Evolutionary conservation across 2,329 filamentous ascomycete genomes (phyloP).

Genomic region (Ceratocystis destructans): DNA sequence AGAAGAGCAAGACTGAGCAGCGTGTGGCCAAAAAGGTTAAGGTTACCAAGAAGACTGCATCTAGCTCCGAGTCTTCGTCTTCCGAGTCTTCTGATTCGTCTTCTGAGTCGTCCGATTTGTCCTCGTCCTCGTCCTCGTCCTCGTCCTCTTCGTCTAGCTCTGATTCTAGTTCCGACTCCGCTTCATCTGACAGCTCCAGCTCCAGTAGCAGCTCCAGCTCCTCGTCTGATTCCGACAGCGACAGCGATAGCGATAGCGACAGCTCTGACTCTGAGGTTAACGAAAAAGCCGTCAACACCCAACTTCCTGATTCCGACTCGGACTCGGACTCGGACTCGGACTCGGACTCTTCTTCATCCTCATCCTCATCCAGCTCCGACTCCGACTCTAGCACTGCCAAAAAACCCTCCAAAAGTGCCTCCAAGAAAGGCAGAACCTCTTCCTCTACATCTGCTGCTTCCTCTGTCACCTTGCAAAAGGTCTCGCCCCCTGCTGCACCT

Average conservation of each 20-base stretch:
- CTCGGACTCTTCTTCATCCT: not conserved
- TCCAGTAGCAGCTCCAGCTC: slow-evolving; percentile 23
- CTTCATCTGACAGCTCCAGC: slow-evolving; percentile 21
- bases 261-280: no score
- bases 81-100: slow-evolving; percentile 21
- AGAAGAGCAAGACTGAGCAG: slow-evolving; percentile 16
- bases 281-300: no score
- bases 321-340: no score
- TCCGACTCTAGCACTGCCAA: slow-evolving; percentile 21
- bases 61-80: slow-evolving; percentile 22
- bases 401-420: slow-evolving; percentile 21
- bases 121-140: slow-evolving; percentile 22
- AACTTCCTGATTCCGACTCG: no score
- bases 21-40: slow-evolving; percentile 40
- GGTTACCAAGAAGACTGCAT: slow-evolving; percentile 24
- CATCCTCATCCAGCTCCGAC: slow-evolving; percentile 18
- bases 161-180: slow-evolving; percentile 20
- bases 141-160: slow-evolving; percentile 1
- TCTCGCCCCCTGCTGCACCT: slow-evolving; percentile 37
- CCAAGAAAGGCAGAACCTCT: slow-evolving; percentile 29
- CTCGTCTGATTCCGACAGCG: slow-evolving; percentile 2
- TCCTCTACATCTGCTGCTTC: slow-evolving; percentile 32
- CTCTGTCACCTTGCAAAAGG: slow-evolving; percentile 39
- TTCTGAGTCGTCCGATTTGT: slow-evolving; percentile 18
- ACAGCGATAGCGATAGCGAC: not conserved